Percentiles rank a stretch among this genome's conserved stretches.
These are phyloP conservation scores for Geotrichum citri-aurantii DNA, from an alignment of 1,139 yeast genomes.

Conservation along the genomic window DNA sequence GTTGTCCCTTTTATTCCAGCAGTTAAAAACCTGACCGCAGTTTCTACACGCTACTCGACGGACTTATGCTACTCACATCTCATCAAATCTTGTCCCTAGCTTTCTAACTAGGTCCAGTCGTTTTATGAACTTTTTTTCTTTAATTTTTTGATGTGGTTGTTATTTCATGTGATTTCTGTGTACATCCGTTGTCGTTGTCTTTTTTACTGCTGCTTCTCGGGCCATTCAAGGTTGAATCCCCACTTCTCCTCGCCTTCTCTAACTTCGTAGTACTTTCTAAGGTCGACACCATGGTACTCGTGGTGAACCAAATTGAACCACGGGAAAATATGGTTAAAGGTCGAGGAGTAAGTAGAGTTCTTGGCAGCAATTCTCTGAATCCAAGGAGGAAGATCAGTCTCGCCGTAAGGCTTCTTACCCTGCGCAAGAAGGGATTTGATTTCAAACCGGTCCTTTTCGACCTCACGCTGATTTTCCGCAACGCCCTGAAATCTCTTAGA, in stretches of 20 bases:
- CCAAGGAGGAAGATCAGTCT: slow-evolving; percentile 58
- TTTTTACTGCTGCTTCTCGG: slow-evolving; percentile 20
- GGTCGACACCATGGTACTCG: slow-evolving; percentile 77
- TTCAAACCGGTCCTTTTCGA: slow-evolving; percentile 66
- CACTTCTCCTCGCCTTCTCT: slow-evolving; percentile 45
- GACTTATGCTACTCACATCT: not conserved
- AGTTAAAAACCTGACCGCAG: not conserved
- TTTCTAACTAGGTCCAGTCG: not conserved
- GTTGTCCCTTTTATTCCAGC: not conserved
- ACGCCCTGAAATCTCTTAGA: slow-evolving; percentile 74
- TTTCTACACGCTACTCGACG: not conserved
- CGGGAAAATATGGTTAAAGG: slow-evolving; percentile 59
- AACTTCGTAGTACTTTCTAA: slow-evolving; percentile 61
- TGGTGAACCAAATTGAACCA: slow-evolving; percentile 82
- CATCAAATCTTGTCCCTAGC: not conserved
- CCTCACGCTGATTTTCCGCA: slow-evolving; percentile 69
- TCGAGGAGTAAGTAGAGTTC: slow-evolving; percentile 70
- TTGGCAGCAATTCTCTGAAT: slow-evolving; percentile 72
- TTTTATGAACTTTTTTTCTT: not conserved
- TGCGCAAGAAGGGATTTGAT: slow-evolving; percentile 60
- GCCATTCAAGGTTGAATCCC: slow-evolving; percentile 35
- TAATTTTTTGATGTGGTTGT: not conserved
- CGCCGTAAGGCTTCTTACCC: slow-evolving; percentile 59
- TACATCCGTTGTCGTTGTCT: not conserved
- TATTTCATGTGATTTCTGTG: not conserved